These are phyloP conservation scores for Wallacemonas sp. DNA, from an alignment of 208 protist species.

Conservation along the genomic window DNA sequence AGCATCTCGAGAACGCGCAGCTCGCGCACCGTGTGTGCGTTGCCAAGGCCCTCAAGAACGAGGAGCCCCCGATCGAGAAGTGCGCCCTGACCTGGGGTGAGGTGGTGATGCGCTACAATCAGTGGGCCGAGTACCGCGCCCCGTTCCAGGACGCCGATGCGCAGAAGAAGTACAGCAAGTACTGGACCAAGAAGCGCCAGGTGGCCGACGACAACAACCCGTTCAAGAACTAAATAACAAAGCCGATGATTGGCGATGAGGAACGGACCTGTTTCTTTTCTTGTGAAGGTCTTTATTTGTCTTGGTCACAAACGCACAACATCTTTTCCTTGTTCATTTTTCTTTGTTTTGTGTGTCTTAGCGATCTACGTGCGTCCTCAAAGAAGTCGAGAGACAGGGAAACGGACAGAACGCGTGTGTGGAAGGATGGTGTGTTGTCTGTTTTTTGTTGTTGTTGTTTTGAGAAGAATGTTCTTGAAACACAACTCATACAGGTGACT, in stretches of 20 bases:
- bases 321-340: too few species aligned
- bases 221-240: conserved; percentile 24
- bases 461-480: too few species aligned
- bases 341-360: too few species aligned
- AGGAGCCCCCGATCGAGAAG: conserved; percentile 72
- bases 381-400: too few species aligned
- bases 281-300: conserved; percentile 9
- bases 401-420: too few species aligned
- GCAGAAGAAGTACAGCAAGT: conserved; percentile 77
- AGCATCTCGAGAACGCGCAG: conserved; percentile 90
- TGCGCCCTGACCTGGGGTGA: conserved; percentile 91
- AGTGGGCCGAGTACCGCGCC: conserved; percentile 85
- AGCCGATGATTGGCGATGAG: neutral
- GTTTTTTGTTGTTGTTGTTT: too few species aligned
- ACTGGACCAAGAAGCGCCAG: conserved; percentile 89
- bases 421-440: too few species aligned
- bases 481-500: too few species aligned
- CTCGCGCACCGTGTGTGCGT: conserved; percentile 87
- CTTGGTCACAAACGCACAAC: neutral
- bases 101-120: conserved; percentile 85
- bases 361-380: too few species aligned
- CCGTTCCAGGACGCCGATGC: conserved; percentile 77
- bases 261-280: neutral
- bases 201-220: conserved; percentile 52
- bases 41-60: conserved; percentile 77